Evolutionary conservation across 2,329 filamentous ascomycete genomes (phyloP).

Genomic region (Pezicula neosporulosa): DNA sequence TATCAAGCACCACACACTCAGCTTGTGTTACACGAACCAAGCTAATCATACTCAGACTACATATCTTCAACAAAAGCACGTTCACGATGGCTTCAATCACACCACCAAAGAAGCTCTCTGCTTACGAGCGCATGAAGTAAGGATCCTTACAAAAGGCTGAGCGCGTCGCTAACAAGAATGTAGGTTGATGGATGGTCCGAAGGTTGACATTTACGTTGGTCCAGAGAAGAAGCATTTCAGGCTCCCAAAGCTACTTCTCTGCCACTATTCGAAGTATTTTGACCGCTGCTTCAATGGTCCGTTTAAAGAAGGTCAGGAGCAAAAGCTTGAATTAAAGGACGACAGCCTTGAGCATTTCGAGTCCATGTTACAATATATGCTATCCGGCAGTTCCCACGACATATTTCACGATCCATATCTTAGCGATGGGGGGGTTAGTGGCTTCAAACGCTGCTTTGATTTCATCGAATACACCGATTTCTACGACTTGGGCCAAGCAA

Average conservation of each 20-base stretch:
- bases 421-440: no score
- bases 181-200: conserved; percentile 7
- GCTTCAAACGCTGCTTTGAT: background rate
- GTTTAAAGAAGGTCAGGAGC: conserved; percentile 6
- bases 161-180: background rate
- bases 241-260: conserved; percentile 10
- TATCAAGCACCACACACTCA: no score
- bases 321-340: conserved; percentile 8
- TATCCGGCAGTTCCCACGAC: background rate
- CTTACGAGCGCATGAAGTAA: no score
- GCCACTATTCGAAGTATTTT: conserved; percentile 12
- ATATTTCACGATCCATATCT: no score
- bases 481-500: conserved; percentile 48
- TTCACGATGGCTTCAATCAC: no score
- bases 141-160: no score
- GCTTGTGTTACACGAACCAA: no score
- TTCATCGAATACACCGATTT: conserved; percentile 71
- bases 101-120: no score
- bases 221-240: conserved; percentile 7
- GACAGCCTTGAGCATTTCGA: conserved; percentile 9
- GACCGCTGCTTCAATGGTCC: conserved; percentile 9
- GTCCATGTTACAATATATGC: conserved; percentile 7
- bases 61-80: no score
- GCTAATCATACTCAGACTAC: no score
- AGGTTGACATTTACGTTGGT: conserved; percentile 11